phyloP scores from a whole-genome alignment of 495 filamentous ascomycete genomes.

The Pseudomonodictys pantanalensis region DNA sequence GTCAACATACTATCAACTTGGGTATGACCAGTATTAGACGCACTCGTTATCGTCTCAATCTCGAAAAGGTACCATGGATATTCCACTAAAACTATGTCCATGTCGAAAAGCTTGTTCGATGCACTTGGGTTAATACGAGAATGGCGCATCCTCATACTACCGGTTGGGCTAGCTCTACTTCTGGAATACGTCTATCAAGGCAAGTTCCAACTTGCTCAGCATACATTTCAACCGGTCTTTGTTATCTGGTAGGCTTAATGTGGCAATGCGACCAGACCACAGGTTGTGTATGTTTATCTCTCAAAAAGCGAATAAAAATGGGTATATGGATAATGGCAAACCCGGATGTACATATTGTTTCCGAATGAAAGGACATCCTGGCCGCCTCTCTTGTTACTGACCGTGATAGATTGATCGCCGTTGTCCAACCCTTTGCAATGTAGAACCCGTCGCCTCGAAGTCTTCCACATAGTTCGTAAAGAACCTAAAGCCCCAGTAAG shows the following conservation, averaged over 20 bases:
- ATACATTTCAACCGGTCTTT: background rate
- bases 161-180: conserved; percentile 14
- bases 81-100: conserved; percentile 2
- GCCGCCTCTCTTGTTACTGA: background rate
- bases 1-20: background rate
- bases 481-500: no score
- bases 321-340: background rate
- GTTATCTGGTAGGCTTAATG: background rate
- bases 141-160: background rate
- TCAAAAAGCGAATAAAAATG: background rate
- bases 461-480: no score
- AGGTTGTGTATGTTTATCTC: conserved; percentile 12
- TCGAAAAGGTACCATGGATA: conserved; percentile 15
- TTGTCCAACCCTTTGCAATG: no score
- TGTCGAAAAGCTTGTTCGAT: conserved; percentile 6
- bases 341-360: conserved; percentile 3
- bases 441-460: no score
- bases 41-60: conserved; percentile 9
- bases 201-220: conserved; percentile 11
- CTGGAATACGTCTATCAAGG: conserved; percentile 25
- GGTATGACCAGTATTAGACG: background rate
- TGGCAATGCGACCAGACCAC: background rate
- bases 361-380: background rate
- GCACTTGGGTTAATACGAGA: conserved; percentile 20
- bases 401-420: no score